A percentile compares a stretch with the other conserved stretches of the same genome.
Evolutionary conservation across 169 alveolate genomes (phyloP).

Genomic region (Plasmodium malariae): DNA sequence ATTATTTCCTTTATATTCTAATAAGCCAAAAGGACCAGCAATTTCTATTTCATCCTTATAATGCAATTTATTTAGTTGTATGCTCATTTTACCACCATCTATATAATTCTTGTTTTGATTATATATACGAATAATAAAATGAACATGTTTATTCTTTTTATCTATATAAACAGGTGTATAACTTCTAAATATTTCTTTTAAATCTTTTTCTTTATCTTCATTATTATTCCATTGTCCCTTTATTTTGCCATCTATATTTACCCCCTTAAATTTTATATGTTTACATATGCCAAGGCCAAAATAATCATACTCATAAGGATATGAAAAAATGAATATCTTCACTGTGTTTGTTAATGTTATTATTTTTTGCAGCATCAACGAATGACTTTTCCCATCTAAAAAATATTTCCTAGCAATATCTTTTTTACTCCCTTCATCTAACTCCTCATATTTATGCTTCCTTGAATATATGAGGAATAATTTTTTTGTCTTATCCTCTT

Average conservation of each 20-base stretch:
- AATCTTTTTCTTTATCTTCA: conserved; percentile 50
- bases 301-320: conserved; percentile 56
- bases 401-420: background rate
- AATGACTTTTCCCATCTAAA: conserved; percentile 26
- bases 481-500: conserved; percentile 2
- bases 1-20: conserved; percentile 69
- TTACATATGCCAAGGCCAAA: conserved; percentile 75
- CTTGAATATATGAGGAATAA: conserved; percentile 27
- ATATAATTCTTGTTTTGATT: conserved; percentile 71
- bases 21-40: conserved; percentile 62
- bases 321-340: conserved; percentile 60
- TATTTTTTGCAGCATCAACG: conserved; percentile 21
- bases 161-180: conserved; percentile 86
- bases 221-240: conserved; percentile 69
- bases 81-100: conserved; percentile 85
- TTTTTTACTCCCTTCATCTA: background rate
- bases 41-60: conserved; percentile 10
- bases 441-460: conserved; percentile 56
- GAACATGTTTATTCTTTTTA: conserved; percentile 76
- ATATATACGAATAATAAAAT: conserved; percentile 85
- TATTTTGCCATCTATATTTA: conserved; percentile 45
- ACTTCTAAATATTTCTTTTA: conserved; percentile 68
- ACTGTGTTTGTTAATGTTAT: conserved; percentile 50
- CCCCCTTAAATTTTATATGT: conserved; percentile 66
- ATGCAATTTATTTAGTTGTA: conserved; percentile 14